Percentiles rank a stretch among this genome's conserved stretches.
phyloP scores from a whole-genome alignment of 2,329 filamentous ascomycete species.

The Allantophomopsis cytisporea region DNA sequence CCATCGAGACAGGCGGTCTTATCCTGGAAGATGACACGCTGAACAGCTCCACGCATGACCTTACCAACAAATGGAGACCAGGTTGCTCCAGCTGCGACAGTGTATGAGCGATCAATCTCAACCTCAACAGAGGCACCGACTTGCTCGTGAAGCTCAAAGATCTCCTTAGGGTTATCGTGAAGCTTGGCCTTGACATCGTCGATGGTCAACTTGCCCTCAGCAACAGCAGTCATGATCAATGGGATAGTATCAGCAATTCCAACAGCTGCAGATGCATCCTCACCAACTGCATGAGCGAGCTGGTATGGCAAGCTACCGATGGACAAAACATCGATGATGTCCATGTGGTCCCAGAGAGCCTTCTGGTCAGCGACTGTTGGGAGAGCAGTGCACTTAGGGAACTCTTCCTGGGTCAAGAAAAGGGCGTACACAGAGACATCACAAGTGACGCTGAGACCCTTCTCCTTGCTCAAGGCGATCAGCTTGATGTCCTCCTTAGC shows the following conservation, averaged over 20 bases:
- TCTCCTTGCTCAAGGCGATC: slow-evolving; percentile 66
- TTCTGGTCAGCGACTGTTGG: slow-evolving; percentile 56
- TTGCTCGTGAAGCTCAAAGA: slow-evolving; percentile 75
- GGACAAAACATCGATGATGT: slow-evolving; percentile 66
- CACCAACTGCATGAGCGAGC: slow-evolving; percentile 42
- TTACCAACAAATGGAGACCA: slow-evolving; percentile 67
- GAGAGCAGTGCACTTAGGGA: slow-evolving; percentile 50
- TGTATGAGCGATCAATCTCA: slow-evolving; percentile 60
- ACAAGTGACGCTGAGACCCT: slow-evolving; percentile 71
- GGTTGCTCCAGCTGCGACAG: slow-evolving; percentile 31
- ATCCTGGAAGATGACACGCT: slow-evolving; percentile 63
- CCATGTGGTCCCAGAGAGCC: slow-evolving; percentile 61
- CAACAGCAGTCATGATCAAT: slow-evolving; percentile 61
- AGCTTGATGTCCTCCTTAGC: slow-evolving; percentile 67
- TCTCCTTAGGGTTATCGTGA: slow-evolving; percentile 67
- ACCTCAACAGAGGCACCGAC: slow-evolving; percentile 60
- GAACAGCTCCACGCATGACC: slow-evolving; percentile 54
- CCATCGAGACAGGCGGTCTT: slow-evolving; percentile 66
- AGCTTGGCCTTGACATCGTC: slow-evolving; percentile 60
- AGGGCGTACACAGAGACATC: slow-evolving; percentile 72
- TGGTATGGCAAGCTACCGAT: slow-evolving; percentile 70
- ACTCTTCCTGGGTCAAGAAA: slow-evolving; percentile 61
- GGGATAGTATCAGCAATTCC: slow-evolving; percentile 65
- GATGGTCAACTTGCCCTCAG: slow-evolving; percentile 58
- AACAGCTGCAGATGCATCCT: slow-evolving; percentile 40